phyloP scores from a whole-genome alignment of 441 rosid species.

The Corymbia citriodora region DNA sequence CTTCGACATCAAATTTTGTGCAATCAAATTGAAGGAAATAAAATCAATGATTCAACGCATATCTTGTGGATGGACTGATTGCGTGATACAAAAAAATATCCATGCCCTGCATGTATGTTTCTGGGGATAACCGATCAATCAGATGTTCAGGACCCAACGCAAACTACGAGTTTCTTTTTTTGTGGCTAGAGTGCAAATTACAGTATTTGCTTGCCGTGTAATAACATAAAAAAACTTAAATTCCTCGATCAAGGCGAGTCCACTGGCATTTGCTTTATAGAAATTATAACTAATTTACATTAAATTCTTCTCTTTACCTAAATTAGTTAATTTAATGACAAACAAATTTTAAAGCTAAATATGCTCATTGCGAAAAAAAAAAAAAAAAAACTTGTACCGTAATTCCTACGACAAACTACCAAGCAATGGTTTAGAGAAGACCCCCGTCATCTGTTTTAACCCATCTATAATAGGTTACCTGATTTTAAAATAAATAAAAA shows the following conservation, averaged over 20 bases:
- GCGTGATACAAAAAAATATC: not conserved
- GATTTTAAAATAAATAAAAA: no score
- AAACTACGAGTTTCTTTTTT: no score
- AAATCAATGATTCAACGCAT: not conserved
- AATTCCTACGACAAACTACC: not conserved
- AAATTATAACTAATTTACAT: not conserved
- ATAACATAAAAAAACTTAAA: not conserved
- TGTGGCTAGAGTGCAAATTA: no score
- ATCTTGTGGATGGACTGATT: not conserved
- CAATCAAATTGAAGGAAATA: not conserved
- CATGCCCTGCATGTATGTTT: not conserved
- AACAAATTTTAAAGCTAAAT: no score
- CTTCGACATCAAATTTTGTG: not conserved
- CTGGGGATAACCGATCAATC: not conserved
- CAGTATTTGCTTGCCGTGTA: no score
- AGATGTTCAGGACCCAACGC: not conserved
- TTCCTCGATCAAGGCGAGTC: not conserved
- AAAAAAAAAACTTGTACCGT: no score
- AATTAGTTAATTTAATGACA: not conserved
- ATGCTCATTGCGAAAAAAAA: no score
- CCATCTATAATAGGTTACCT: no score
- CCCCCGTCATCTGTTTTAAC: no score
- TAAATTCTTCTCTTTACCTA: not conserved
- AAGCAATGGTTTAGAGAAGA: not conserved
- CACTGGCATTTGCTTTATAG: not conserved